Evolutionary conservation across 768 basidiomycete species (phyloP), one percentile per base, ranked within the genome.

Genomic region (Pluteus cervinus): DNA sequence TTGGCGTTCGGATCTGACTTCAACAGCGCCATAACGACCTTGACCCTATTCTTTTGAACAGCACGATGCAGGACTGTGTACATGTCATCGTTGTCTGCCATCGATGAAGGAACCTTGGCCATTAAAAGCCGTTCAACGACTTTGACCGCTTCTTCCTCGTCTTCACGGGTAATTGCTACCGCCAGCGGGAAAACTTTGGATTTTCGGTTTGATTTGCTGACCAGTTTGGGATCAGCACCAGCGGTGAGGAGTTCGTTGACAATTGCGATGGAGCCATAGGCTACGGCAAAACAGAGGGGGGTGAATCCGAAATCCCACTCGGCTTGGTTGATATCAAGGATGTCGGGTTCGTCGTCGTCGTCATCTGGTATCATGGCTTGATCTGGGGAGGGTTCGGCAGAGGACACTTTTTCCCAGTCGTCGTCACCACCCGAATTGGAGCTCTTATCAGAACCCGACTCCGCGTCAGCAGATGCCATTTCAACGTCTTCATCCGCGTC

Each of bases 221-320:
- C 47, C 9, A 57, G 36, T 18, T 63, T 64, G 10, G 57, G 55
- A 44, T 77, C 68, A 0, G 76, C 71, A 2, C 72, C 75, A 2
- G 57, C 65, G 4, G 49, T 52, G 29, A 79, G 45, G 7, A 79
- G 65, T 1, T 54, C 53, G 6, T 75, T 69, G 4, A 79, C 53
- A 20, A 66, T 62, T 1, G 54, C 49, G 2, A 66, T 39, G 1
- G 71, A 71, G 2, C 64, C 72, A 15, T 58, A 70, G 4, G 75
- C 49, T 26, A 73, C 64, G 3, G 69, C 76, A 47, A 72, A 73
- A 20, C 58, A 57, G 18, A 79, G 60, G 2, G 79, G 65, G 2
- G 70, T 65, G 42, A 74, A 68, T 2, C 64, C 62, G 38, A 71
- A 66, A 48, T 79, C 78, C 78, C 77, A 81, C 49, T 79, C 77